Evolutionary conservation across 306 rosid genomes (phyloP).

Genomic region (Pyrus bretschneideri): DNA sequence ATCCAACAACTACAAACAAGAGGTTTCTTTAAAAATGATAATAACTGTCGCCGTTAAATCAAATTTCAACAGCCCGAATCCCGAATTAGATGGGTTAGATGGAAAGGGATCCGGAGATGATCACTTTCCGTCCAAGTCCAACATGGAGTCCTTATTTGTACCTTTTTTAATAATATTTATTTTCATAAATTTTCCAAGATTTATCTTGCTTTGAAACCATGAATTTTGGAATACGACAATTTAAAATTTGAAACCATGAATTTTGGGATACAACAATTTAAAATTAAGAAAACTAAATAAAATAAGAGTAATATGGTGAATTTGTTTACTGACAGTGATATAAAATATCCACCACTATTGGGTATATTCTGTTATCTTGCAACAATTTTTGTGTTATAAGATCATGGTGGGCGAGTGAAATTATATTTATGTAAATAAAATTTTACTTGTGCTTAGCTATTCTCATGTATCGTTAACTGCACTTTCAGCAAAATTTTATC

Average conservation of each 20-base stretch:
- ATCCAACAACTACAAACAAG: accelerated
- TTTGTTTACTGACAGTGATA: background rate
- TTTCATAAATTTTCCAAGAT: background rate
- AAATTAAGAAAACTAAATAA: background rate
- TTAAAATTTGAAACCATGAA: background rate
- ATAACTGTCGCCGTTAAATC: accelerated
- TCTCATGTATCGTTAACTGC: no score
- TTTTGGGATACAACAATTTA: background rate
- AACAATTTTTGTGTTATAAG: background rate
- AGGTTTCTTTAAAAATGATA: no score
- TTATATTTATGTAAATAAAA: no score
- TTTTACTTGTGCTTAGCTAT: no score
- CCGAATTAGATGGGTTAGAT: no score
- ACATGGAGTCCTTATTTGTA: background rate
- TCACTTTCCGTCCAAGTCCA: background rate
- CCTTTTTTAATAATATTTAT: no score
- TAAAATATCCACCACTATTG: background rate
- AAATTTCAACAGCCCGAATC: no score
- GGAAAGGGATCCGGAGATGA: accelerated
- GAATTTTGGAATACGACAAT: background rate
- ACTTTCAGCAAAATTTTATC: no score
- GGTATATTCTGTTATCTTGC: background rate
- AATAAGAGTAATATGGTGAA: background rate
- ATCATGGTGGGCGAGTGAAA: no score
- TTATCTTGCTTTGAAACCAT: background rate